phyloP scores from a whole-genome alignment of 805 yeast genomes.

The Candida chauliodis region DNA sequence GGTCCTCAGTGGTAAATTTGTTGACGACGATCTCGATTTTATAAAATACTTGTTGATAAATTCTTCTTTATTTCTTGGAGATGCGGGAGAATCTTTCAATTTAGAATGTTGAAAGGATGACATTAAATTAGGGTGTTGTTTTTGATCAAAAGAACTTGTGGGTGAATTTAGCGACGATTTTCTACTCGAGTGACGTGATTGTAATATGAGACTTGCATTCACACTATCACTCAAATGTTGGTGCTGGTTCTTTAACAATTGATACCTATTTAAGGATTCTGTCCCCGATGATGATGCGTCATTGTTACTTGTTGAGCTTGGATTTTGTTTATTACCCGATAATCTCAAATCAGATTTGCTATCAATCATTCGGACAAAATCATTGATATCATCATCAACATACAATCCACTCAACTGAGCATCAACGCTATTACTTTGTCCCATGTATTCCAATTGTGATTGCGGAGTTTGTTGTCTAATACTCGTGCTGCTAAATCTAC shows the following conservation, averaged over 20 bases:
- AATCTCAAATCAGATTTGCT: constrained; percentile 52
- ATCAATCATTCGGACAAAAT: constrained; percentile 70
- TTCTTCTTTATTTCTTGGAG: constrained; percentile 7
- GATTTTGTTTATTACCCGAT: constrained; percentile 9
- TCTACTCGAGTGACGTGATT: constrained; percentile 24
- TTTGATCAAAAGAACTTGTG: constrained; percentile 9
- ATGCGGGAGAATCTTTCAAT: constrained; percentile 18
- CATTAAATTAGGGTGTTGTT: constrained; percentile 11
- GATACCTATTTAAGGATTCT: constrained; percentile 51
- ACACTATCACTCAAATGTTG: constrained; percentile 55
- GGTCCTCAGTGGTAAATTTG: not conserved
- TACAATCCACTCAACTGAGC: constrained; percentile 40
- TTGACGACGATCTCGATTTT: constrained; percentile 4
- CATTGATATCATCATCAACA: constrained; percentile 59
- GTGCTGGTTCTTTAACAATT: constrained; percentile 49
- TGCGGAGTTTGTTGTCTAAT: constrained; percentile 22
- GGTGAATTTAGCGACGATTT: constrained; percentile 26
- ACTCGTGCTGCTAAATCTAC: constrained; percentile 44
- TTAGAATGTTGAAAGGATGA: constrained; percentile 33
- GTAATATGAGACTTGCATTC: constrained; percentile 44
- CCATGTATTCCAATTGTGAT: constrained; percentile 10
- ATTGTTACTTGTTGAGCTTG: constrained; percentile 8
- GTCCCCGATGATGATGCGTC: constrained; percentile 13
- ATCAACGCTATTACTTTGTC: constrained; percentile 15
- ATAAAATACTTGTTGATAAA: not conserved